phyloP scores from a whole-genome alignment of 2,329 filamentous ascomycete species.

The Hawksworthiomyces lignivorus region DNA sequence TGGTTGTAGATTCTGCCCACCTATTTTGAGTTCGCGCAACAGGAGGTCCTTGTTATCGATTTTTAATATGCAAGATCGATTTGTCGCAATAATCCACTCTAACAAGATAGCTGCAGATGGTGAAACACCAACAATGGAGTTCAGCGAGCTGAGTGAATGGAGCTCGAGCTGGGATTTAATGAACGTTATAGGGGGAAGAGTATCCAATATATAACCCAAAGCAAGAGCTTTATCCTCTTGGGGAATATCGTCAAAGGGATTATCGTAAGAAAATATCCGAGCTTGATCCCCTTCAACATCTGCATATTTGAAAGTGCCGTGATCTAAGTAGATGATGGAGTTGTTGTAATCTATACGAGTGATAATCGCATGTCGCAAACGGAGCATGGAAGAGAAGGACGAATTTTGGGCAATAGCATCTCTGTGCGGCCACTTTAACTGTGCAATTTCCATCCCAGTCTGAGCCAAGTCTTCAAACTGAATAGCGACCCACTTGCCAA shows the following conservation, averaged over 20 bases:
- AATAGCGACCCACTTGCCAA: constrained; percentile 10
- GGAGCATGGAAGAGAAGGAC: not conserved
- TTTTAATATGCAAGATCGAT: constrained; percentile 77
- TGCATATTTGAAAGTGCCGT: not conserved
- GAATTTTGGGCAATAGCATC: too few species aligned
- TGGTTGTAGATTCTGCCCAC: constrained; percentile 19
- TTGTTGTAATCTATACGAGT: constrained; percentile 5
- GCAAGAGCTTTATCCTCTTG: constrained; percentile 40
- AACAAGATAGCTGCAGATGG: constrained; percentile 61
- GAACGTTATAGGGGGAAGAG: constrained; percentile 52
- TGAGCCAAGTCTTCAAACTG: too few species aligned
- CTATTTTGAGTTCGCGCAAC: not conserved
- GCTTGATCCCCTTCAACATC: too few species aligned
- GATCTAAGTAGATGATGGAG: constrained; percentile 16
- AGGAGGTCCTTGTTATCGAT: constrained; percentile 40
- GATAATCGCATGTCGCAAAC: not conserved
- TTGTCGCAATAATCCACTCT: constrained; percentile 85
- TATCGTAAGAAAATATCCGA: constrained; percentile 8
- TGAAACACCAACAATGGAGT: constrained; percentile 46
- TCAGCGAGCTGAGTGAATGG: constrained; percentile 32
- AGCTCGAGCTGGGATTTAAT: constrained; percentile 45
- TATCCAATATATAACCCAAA: constrained; percentile 43
- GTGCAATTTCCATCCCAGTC: too few species aligned
- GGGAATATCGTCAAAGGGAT: constrained; percentile 49
- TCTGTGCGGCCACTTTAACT: too few species aligned